These are phyloP conservation scores for Macrolepiota albuminosa DNA, from an alignment of 768 basidiomycete species.

Conservation along the genomic window DNA sequence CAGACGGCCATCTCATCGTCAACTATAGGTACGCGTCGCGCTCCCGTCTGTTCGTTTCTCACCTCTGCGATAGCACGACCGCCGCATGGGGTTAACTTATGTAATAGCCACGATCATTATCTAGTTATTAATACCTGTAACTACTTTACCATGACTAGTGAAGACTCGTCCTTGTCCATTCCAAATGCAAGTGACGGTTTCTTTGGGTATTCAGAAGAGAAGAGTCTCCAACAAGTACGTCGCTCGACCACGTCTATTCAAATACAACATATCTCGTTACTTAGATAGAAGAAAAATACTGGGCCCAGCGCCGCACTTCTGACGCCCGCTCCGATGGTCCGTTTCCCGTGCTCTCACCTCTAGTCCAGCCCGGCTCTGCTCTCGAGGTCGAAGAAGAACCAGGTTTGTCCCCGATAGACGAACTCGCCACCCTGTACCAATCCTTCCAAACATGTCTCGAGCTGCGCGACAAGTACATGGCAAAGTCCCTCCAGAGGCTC, in stretches of 20 bases:
- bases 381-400: slow-evolving; percentile 30
- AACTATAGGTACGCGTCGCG: slow-evolving; percentile 68
- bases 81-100: slow-evolving; percentile 36
- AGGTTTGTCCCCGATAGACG: slow-evolving; percentile 27
- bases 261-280: not conserved
- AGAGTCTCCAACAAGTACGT: slow-evolving; percentile 67
- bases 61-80: slow-evolving; percentile 27
- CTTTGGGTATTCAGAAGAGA: slow-evolving; percentile 79
- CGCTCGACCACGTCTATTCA: not conserved
- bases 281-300: slow-evolving; percentile 73
- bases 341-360: slow-evolving; percentile 29
- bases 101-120: not conserved
- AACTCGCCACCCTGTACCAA: slow-evolving; percentile 55
- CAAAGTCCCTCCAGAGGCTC: slow-evolving; percentile 79
- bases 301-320: slow-evolving; percentile 61
- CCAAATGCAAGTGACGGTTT: slow-evolving; percentile 65
- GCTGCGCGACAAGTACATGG: slow-evolving; percentile 94
- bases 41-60: not conserved
- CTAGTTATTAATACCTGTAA: no score
- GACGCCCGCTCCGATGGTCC: slow-evolving; percentile 44
- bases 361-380: slow-evolving; percentile 18
- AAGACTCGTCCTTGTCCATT: slow-evolving; percentile 20
- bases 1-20: slow-evolving; percentile 86
- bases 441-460: slow-evolving; percentile 82
- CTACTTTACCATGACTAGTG: no score